These are phyloP conservation scores for Populus nigra DNA, from an alignment of 345 rosid genomes.

Conservation along the genomic window DNA sequence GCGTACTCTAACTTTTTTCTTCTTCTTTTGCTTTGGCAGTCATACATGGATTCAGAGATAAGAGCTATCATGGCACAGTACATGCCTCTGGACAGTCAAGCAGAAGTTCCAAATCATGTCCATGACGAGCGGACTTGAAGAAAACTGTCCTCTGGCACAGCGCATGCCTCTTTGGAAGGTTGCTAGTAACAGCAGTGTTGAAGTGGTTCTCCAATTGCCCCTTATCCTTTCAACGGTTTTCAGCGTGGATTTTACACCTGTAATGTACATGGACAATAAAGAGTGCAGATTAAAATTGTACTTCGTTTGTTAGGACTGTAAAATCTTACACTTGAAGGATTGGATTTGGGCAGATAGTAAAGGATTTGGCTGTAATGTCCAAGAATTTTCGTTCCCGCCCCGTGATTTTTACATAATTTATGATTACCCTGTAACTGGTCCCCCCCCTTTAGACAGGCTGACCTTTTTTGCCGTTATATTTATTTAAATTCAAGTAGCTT, in stretches of 20 bases:
- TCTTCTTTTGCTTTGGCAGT: slow-evolving; percentile 39
- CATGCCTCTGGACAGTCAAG: slow-evolving; percentile 92
- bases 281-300: slow-evolving; percentile 19
- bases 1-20: not conserved
- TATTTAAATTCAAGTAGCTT: not conserved
- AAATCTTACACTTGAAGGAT: slow-evolving; percentile 25
- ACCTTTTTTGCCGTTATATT: not conserved
- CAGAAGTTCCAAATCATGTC: slow-evolving; percentile 62
- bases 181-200: not conserved
- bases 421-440: not conserved
- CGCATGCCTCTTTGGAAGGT: not conserved
- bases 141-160: not conserved
- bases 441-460: not conserved
- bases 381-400: slow-evolving; percentile 1
- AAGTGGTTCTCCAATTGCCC: slow-evolving; percentile 2
- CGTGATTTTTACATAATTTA: slow-evolving; percentile 1
- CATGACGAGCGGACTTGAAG: slow-evolving; percentile 55
- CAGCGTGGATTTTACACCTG: slow-evolving; percentile 15
- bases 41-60: slow-evolving; percentile 97
- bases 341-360: slow-evolving; percentile 6
- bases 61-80: slow-evolving; percentile 98
- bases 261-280: slow-evolving; percentile 25
- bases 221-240: slow-evolving; percentile 13
- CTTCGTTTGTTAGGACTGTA: slow-evolving; percentile 21
- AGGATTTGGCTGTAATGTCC: slow-evolving; percentile 24